Base-by-base conservation (phyloP, 2,329 filamentous ascomycete genomes). In the Cytospora schulzeri region DNA sequence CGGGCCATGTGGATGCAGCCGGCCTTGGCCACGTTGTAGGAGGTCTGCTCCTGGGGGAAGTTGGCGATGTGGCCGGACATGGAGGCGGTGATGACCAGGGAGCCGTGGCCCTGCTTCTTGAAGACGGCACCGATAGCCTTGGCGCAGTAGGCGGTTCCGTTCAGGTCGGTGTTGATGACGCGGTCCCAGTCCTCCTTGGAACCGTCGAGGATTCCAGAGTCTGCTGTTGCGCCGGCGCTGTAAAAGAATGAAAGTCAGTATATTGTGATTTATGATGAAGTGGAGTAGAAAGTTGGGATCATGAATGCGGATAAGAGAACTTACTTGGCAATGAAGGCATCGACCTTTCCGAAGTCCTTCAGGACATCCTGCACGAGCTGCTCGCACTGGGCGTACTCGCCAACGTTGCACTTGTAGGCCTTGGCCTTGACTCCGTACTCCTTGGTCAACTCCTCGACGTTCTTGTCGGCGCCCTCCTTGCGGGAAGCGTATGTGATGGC, bases 141-240 rank as follows among this genome's bases (percentile, higher is more conserved):
- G 63, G 91, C 88, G 93, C 93, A 97, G 81, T 97, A 93, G 14
- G 92, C 90, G 81, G 66, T 67, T 57, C 66, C 66, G 64, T 97
- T 97, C 77, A 97, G 83, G 78, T 94, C 87, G 58, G 89, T 94
- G 9, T 90, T 85, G 28, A 96, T 81, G 19, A 93, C 93, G 70
- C 90, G 85, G 69, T 90, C 80, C 82, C 90, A 97, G 64, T 96
- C 86, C 76, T 88, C 91, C 76, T 96, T 88, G 56, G 93, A 96
- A 53, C 92, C 91, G 74, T 95, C 89, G 60, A 91, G 81, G 73
- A 91, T 83, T 65, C 89, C 89, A 63, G 78, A 79, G 78, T 88
- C 83, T 70, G 88, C 88, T 9, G 89, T 91, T 67, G 85, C 84
- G 62, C 89, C 89, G n/a, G 89, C 88, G 76, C 75, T 77, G 66